Conservation (phyloP, 495 filamentous ascomycete species). For the Penicillium desertorum region DNA sequence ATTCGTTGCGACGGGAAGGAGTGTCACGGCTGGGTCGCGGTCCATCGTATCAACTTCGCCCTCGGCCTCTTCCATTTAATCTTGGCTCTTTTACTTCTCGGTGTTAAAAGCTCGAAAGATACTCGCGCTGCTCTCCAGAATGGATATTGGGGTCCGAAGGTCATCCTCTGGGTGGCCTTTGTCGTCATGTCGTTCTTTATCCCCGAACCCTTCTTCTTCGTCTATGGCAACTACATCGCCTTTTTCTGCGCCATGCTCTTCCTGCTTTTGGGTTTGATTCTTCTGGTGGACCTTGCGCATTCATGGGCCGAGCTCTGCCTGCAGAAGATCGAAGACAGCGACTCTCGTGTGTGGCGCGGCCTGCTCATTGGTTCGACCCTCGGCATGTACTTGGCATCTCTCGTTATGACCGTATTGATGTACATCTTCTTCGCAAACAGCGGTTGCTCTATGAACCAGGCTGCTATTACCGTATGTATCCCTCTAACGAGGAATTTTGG, state of each 20-base stretch:
- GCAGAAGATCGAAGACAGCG: constrained; percentile 84
- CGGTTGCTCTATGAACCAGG: constrained; percentile 93
- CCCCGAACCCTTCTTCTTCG: constrained; percentile 90
- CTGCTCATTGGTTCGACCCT: constrained; percentile 89
- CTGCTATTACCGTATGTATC: constrained; percentile 58
- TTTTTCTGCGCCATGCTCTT: constrained; percentile 89
- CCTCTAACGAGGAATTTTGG: not conserved
- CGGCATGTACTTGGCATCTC: constrained; percentile 85
- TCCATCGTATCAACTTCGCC: constrained; percentile 96
- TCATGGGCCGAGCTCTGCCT: constrained; percentile 98
- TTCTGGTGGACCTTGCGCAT: constrained; percentile 93
- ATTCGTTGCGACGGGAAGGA: constrained; percentile 87
- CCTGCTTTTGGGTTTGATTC: constrained; percentile 85
- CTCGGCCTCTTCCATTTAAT: constrained; percentile 91
- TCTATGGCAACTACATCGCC: constrained; percentile 93
- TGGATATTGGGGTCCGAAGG: constrained; percentile 87
- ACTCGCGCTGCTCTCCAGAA: constrained; percentile 88
- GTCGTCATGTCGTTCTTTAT: constrained; percentile 94
- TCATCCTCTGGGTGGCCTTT: constrained; percentile 81
- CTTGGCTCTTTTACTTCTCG: constrained; percentile 78
- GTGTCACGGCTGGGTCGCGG: constrained; percentile 93
- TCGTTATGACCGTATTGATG: constrained; percentile 94
- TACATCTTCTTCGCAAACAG: constrained; percentile 90
- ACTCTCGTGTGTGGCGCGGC: constrained; percentile 79
- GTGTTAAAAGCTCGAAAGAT: constrained; percentile 83